phyloP scores from a whole-genome alignment of 192 early-diverging fungal species.

The Coemansia sp. region DNA sequence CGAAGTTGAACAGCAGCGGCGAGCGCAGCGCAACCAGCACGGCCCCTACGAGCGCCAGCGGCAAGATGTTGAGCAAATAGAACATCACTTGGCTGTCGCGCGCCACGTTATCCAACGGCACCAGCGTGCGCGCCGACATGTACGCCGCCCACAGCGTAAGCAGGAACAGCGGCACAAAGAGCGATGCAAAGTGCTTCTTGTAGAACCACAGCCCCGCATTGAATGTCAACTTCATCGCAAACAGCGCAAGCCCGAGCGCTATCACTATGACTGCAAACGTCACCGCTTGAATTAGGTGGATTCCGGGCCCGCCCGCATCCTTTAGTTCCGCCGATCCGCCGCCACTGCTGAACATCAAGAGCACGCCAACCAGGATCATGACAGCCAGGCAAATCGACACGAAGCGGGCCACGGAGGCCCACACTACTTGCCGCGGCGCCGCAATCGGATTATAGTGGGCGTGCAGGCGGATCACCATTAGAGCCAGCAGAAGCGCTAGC shows the following conservation, averaged over 20 bases:
- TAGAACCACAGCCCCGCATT: slow-evolving; percentile 8
- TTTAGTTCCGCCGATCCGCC: background rate
- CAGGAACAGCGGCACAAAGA: background rate
- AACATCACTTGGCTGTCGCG: slow-evolving; percentile 19
- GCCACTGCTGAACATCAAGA: slow-evolving; percentile 26
- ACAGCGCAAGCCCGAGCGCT: background rate
- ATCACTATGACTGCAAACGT: slow-evolving; percentile 9
- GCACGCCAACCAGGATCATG: slow-evolving; percentile 8
- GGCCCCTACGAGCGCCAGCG: slow-evolving; percentile 21
- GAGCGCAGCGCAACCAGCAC: slow-evolving; percentile 13
- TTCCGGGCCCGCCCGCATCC: background rate
- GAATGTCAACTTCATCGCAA: background rate
- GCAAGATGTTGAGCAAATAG: slow-evolving; percentile 16
- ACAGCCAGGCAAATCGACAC: slow-evolving; percentile 15
- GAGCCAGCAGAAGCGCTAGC: slow-evolving; percentile 12
- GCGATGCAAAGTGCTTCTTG: slow-evolving; percentile 14
- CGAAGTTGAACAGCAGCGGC: slow-evolving; percentile 40
- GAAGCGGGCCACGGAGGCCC: slow-evolving; percentile 10
- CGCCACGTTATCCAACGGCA: slow-evolving; percentile 22
- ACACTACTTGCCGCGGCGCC: background rate
- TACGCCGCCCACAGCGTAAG: slow-evolving; percentile 30
- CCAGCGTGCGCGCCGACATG: slow-evolving; percentile 19
- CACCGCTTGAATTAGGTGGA: slow-evolving; percentile 20
- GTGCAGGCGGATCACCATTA: slow-evolving; percentile 5
- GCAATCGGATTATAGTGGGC: slow-evolving; percentile 20